Percentiles rank a stretch among this genome's conserved stretches.
Conservation (phyloP, 2,329 filamentous ascomycete genomes). For the Raffaelea deltoideospora region DNA sequence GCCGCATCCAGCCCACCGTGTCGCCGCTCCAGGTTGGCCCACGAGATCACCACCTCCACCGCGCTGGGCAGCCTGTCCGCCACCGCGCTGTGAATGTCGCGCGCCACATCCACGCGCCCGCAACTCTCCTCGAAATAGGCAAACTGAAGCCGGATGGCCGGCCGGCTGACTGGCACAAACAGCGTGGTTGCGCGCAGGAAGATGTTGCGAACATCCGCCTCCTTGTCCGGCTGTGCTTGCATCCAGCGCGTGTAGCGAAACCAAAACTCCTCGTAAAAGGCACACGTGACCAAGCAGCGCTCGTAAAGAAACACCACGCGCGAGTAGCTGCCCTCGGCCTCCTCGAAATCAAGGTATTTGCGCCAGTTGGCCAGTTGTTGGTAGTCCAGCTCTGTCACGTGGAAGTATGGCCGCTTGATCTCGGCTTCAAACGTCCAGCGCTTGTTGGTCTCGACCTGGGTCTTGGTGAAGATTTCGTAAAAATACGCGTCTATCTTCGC, state of each 20-base stretch:
- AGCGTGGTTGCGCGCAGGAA: constrained; percentile 75
- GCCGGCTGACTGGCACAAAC: constrained; percentile 75
- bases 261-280: constrained; percentile 97
- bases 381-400: constrained; percentile 83
- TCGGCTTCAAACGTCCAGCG: constrained; percentile 91
- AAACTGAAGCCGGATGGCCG: constrained; percentile 75
- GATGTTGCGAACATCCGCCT: constrained; percentile 82
- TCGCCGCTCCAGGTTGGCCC: constrained; percentile 74
- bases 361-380: constrained; percentile 79
- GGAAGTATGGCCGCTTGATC: constrained; percentile 93
- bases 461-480: constrained; percentile 64
- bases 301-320: constrained; percentile 80
- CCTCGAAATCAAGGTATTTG: constrained; percentile 94
- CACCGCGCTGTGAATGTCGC: constrained; percentile 73
- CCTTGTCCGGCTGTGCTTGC: constrained; percentile 61
- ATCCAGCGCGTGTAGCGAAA: constrained; percentile 95
- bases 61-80: constrained; percentile 63
- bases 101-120: constrained; percentile 60
- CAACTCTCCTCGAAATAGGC: constrained; percentile 87
- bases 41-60: constrained; percentile 73
- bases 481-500: constrained; percentile 66
- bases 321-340: constrained; percentile 61
- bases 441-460: constrained; percentile 77
- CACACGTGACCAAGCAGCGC: constrained; percentile 80
- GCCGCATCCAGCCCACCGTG: constrained; percentile 74